These are phyloP conservation scores for Mortierella claussenii DNA, from an alignment of 192 early-diverging fungal species.

Conservation along the genomic window DNA sequence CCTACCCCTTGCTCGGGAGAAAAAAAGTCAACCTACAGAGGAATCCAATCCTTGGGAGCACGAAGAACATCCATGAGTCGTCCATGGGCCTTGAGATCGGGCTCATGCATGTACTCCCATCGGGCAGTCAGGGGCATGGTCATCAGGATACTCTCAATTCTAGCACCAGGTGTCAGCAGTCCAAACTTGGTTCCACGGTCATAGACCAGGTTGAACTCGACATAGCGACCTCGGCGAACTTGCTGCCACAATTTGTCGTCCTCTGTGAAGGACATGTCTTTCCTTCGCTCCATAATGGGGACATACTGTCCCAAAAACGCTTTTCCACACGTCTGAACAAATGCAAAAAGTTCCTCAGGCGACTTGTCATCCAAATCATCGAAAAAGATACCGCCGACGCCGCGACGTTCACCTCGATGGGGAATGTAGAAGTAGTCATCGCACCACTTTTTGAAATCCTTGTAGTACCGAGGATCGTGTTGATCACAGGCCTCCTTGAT, in stretches of 20 bases:
- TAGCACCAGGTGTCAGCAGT: constrained; percentile 91
- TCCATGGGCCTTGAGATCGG: constrained; percentile 70
- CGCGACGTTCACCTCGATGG: constrained; percentile 91
- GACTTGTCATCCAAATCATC: constrained; percentile 88
- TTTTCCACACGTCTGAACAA: constrained; percentile 86
- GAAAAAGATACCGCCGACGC: constrained; percentile 98
- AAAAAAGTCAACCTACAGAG: no score
- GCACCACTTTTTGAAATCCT: constrained; percentile 95
- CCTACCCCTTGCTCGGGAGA: no score
- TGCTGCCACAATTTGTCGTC: constrained; percentile 94
- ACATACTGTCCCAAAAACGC: constrained; percentile 87
- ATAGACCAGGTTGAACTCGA: constrained; percentile 97
- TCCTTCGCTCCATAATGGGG: constrained; percentile 86
- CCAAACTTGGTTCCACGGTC: constrained; percentile 99
- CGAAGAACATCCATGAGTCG: constrained; percentile 83
- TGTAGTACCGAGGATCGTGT: constrained; percentile 86
- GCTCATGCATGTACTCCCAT: constrained; percentile 93
- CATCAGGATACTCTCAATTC: constrained; percentile 97
- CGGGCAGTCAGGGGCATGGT: constrained; percentile 92
- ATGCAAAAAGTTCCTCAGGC: constrained; percentile 82
- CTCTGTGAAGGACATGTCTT: constrained; percentile 78
- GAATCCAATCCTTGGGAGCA: constrained; percentile 83
- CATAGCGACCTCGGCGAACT: constrained; percentile 93
- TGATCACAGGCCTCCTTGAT: constrained; percentile 95
- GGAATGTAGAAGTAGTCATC: constrained; percentile 93